Percentiles rank a stretch among this genome's conserved stretches.
These are phyloP conservation scores for Leccinum sublutescens DNA, from an alignment of 768 basidiomycete species.

Conservation along the genomic window DNA sequence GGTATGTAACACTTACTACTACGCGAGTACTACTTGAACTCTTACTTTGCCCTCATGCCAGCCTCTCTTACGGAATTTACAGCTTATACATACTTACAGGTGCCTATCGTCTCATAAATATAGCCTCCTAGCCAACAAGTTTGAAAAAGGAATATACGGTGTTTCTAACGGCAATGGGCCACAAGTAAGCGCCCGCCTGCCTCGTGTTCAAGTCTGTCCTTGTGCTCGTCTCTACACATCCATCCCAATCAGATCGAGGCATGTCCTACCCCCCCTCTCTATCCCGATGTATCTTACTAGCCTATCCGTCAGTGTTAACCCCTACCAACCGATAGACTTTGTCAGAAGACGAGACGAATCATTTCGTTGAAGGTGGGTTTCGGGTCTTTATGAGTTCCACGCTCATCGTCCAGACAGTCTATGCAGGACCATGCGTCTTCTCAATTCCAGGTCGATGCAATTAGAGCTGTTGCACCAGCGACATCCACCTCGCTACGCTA, in stretches of 20 bases:
- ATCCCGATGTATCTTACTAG: not conserved
- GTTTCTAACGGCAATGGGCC: not conserved
- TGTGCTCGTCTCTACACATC: not conserved
- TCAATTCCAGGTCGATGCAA: constrained; percentile 16
- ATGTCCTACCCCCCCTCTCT: not conserved
- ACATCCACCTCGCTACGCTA: constrained; percentile 16
- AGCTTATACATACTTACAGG: not conserved
- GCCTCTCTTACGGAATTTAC: not conserved
- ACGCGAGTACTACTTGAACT: not conserved
- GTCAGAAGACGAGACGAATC: not conserved
- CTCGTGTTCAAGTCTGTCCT: constrained; percentile 1
- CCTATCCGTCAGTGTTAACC: no score
- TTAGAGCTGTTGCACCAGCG: constrained; percentile 14
- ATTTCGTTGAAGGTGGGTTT: constrained; percentile 5
- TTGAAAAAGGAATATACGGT: not conserved
- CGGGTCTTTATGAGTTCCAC: not conserved
- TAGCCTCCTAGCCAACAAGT: not conserved
- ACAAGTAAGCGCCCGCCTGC: constrained; percentile 1
- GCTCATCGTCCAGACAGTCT: not conserved
- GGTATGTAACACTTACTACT: no score
- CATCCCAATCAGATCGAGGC: not conserved
- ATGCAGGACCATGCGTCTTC: constrained; percentile 22
- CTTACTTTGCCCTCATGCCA: not conserved
- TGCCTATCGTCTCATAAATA: not conserved
- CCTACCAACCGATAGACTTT: not conserved